phyloP scores from a whole-genome alignment of 768 basidiomycete species.

The Saitozyma sp. region DNA sequence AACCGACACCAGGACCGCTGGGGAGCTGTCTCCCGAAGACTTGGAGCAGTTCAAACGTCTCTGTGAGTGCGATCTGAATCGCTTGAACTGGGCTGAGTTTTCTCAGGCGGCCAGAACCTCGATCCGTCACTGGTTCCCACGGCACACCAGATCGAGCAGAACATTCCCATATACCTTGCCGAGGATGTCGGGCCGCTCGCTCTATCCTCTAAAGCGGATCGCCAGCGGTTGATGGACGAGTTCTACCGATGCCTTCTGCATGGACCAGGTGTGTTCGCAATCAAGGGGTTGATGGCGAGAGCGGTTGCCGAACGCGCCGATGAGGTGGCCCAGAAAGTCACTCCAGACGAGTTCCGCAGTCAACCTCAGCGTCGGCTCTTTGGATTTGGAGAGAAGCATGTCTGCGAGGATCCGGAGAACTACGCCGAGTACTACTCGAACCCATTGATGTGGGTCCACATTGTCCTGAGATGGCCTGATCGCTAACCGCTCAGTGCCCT shows the following conservation, averaged over 20 bases:
- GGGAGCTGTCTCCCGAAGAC: not conserved
- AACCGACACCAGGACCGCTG: too few relatives aligned
- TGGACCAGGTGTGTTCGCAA: slow-evolving; percentile 24
- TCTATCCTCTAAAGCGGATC: not conserved
- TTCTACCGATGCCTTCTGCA: slow-evolving; percentile 3
- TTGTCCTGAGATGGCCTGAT: not conserved
- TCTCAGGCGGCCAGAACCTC: slow-evolving; percentile 3
- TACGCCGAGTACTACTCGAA: slow-evolving; percentile 20
- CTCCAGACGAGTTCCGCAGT: not conserved
- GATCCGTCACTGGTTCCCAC: slow-evolving; percentile 6
- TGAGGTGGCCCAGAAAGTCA: not conserved
- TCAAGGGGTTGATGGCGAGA: slow-evolving; percentile 6
- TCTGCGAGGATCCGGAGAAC: slow-evolving; percentile 1
- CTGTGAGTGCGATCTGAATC: not conserved
- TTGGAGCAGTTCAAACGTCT: slow-evolving; percentile 2
- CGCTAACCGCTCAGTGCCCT: not conserved
- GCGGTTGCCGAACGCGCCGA: slow-evolving; percentile 11
- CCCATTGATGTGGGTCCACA: slow-evolving; percentile 1
- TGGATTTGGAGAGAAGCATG: slow-evolving; percentile 12
- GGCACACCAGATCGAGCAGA: not conserved
- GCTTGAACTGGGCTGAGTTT: not conserved
- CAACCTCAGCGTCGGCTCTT: not conserved
- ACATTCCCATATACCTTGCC: slow-evolving; percentile 9
- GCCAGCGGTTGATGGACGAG: slow-evolving; percentile 16
- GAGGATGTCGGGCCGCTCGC: not conserved